Conservation (phyloP, 2,329 filamentous ascomycete genomes). For the Apiospora sp. region DNA sequence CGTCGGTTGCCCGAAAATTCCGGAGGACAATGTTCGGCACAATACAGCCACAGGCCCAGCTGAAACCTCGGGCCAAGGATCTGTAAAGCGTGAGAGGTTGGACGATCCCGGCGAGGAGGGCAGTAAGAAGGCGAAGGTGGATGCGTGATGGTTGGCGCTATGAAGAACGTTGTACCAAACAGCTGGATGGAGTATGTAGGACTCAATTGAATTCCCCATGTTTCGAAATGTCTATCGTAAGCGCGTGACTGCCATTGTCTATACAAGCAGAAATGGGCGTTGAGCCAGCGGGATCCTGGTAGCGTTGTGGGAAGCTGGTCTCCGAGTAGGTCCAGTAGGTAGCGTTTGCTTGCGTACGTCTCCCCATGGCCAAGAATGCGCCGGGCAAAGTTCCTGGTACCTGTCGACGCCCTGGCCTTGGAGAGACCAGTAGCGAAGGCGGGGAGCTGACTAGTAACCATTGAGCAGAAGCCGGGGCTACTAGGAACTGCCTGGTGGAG, state of each 20-base stretch:
- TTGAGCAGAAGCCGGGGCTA: slow-evolving; percentile 4
- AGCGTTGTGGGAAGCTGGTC: neutral
- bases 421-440: slow-evolving; percentile 1
- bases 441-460: neutral
- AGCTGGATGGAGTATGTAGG: slow-evolving; percentile 4
- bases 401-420: neutral
- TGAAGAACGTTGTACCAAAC: neutral
- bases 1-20: neutral
- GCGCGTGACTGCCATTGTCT: neutral
- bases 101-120: neutral
- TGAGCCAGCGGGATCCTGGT: neutral
- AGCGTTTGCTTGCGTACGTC: neutral
- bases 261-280: neutral
- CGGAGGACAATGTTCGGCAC: neutral
- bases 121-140: neutral
- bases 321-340: neutral
- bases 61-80: neutral
- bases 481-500: neutral
- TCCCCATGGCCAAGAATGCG: neutral
- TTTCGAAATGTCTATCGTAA: neutral
- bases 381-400: neutral
- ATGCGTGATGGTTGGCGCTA: neutral
- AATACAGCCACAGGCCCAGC: neutral
- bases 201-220: neutral
- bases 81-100: neutral